Percentiles rank a stretch among this genome's conserved stretches.
Conservation (phyloP, 2,329 filamentous ascomycete genomes). For the Stemphylium vesicarium region DNA sequence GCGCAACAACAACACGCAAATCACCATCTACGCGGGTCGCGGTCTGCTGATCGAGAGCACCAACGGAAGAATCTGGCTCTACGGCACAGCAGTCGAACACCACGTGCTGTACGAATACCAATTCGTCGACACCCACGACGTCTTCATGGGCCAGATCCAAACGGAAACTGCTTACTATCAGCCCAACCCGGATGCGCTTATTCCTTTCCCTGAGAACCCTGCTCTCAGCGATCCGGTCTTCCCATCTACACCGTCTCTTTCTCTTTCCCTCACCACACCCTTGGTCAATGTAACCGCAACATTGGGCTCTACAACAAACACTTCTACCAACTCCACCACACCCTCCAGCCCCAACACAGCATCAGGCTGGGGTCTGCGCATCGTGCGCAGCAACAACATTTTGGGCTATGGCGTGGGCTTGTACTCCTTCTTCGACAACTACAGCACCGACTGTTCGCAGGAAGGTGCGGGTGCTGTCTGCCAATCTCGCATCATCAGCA, state of each 20-base stretch:
- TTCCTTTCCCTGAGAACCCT: slow-evolving; percentile 67
- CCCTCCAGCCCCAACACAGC: slow-evolving; percentile 41
- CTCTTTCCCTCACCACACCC: not conserved
- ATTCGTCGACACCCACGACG: slow-evolving; percentile 74
- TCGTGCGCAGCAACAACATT: slow-evolving; percentile 63
- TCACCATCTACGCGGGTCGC: slow-evolving; percentile 85
- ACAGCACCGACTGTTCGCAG: slow-evolving; percentile 51
- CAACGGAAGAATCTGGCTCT: slow-evolving; percentile 55
- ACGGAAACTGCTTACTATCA: slow-evolving; percentile 89
- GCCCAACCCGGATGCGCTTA: slow-evolving; percentile 75
- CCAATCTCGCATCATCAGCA: slow-evolving; percentile 57
- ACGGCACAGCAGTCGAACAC: slow-evolving; percentile 72
- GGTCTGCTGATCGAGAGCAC: slow-evolving; percentile 74
- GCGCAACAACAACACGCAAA: slow-evolving; percentile 68
- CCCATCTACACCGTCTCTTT: slow-evolving; percentile 9
- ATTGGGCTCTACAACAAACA: slow-evolving; percentile 55
- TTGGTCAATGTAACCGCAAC: not conserved
- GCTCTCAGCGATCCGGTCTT: slow-evolving; percentile 74
- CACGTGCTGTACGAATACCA: slow-evolving; percentile 79
- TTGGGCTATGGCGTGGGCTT: slow-evolving; percentile 68
- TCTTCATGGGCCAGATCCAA: slow-evolving; percentile 85
- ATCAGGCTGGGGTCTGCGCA: slow-evolving; percentile 67
- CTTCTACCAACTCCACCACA: slow-evolving; percentile 17
- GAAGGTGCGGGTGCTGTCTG: slow-evolving; percentile 47
- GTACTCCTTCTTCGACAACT: slow-evolving; percentile 73